Evolutionary conservation across 2,329 filamentous ascomycete species (phyloP), one percentile per base, ranked within the genome.

Genomic region (Westerdykella aurantiaca): DNA sequence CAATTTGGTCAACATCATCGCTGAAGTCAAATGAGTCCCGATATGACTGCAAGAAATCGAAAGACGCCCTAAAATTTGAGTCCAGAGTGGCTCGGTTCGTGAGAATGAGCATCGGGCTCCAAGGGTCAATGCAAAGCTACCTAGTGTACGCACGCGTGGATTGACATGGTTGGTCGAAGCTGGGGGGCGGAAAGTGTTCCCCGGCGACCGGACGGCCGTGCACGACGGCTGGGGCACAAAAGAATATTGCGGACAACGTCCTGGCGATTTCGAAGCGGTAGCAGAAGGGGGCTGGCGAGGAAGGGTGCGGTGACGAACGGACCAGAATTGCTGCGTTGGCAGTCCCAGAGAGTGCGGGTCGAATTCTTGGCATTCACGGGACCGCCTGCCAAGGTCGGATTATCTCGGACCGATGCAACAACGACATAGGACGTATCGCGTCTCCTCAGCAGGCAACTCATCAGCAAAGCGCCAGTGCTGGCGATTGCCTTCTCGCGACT

Each of bases 141-240:
- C 52, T 55, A 48, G 56, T 55, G 56, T 13, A 3, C 40, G 55
- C 46, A 52, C 58, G 57, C 63, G 64, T 64, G 58, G 55, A 52
- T 46, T 45, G 38, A 40, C 59, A 51, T 56, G 57, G 59, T 60
- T 65, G 61, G 64, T 56, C 37, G 39, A 40, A 54, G 43, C 50
- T 31, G 45, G 31, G n/a, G n/a, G 9, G 33, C 16, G 38, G 50
- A 37, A 50, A 46, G 49, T 39, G 17, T 43, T 29, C 41, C 43
- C 51, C 52, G 44, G 50, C 42, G 51, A 53, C 58, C 47, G 56
- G 56, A 57, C 49, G 42, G 40, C 49, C 35, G 21, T 31, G 38
- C 33, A 35, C 33, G n/a, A 14, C 33, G 5, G 13, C 5, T 18
- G 2, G 10, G 33, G 25, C 9, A 29, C 25, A 29, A 10, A 29